A percentile compares a stretch with the other conserved stretches of the same genome.
These are phyloP conservation scores for Colletotrichum nymphaeae DNA, from an alignment of 2,329 filamentous ascomycete species.

Conservation along the genomic window DNA sequence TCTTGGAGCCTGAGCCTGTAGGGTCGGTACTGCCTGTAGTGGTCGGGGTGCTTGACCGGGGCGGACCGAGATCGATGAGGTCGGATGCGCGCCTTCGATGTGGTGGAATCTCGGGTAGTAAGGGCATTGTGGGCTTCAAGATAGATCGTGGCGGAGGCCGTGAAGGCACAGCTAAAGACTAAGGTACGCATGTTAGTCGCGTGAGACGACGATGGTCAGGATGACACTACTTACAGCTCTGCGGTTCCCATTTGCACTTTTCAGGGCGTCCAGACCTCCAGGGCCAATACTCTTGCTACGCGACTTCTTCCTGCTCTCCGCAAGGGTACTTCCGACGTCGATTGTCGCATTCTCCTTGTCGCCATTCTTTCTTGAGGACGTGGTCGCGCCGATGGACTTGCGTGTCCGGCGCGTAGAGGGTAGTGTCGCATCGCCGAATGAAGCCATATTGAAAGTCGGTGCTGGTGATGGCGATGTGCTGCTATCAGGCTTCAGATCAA, in stretches of 20 bases:
- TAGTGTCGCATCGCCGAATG: constrained; percentile 58
- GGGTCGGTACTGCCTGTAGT: constrained; percentile 42
- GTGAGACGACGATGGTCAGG: neutral
- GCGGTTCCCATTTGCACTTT: constrained; percentile 79
- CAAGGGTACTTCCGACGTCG: constrained; percentile 68
- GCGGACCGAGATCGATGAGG: constrained; percentile 39
- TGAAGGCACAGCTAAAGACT: constrained; percentile 67
- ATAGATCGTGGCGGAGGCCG: constrained; percentile 74
- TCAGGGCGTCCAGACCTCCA: constrained; percentile 86
- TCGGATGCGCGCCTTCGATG: constrained; percentile 56
- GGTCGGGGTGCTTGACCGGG: constrained; percentile 53
- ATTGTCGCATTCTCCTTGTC: constrained; percentile 85
- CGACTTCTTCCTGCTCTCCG: constrained; percentile 73
- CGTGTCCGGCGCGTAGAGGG: constrained; percentile 69
- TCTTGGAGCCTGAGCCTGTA: constrained; percentile 59
- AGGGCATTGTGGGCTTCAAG: constrained; percentile 81
- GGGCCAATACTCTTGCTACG: constrained; percentile 97
- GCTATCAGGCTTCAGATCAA: constrained; percentile 2
- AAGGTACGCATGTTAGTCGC: constrained; percentile 37
- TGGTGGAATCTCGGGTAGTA: constrained; percentile 74
- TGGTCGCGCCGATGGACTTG: constrained; percentile 72
- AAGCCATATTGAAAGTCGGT: constrained; percentile 47
- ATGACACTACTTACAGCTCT: constrained; percentile 72
- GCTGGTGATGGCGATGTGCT: neutral
- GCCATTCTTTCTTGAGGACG: constrained; percentile 38